Evolutionary conservation across 108 stramenopile genomes (phyloP).

Genomic region (Licmophora abbreviata): DNA sequence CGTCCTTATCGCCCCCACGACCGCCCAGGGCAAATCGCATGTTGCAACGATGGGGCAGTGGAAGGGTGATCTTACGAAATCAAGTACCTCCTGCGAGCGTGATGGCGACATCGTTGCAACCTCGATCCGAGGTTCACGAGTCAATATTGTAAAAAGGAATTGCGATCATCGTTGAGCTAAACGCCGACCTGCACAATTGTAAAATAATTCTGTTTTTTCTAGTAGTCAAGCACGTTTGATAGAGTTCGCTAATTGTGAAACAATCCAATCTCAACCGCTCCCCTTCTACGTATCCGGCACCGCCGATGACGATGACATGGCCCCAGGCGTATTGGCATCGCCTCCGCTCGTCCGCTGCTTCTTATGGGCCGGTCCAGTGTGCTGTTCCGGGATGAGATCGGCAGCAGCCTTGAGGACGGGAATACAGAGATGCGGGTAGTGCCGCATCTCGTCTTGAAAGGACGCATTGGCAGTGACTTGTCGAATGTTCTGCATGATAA

Average conservation of each 20-base stretch:
- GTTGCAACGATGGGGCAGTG: no score
- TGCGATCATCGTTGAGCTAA: no score
- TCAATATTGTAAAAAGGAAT: no score
- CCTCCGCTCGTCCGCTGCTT: slow-evolving; percentile 61
- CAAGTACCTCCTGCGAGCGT: no score
- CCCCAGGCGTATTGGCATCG: slow-evolving; percentile 1
- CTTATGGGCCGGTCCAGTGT: slow-evolving; percentile 67
- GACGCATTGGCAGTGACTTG: slow-evolving; percentile 68
- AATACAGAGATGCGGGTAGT: slow-evolving; percentile 83
- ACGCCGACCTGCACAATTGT: no score
- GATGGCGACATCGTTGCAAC: no score
- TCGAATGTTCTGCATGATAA: slow-evolving; percentile 82
- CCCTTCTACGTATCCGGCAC: slow-evolving; percentile 50
- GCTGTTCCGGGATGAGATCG: slow-evolving; percentile 85
- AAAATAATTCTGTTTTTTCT: no score
- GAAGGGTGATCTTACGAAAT: no score
- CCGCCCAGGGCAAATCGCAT: not conserved
- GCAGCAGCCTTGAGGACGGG: slow-evolving; percentile 88
- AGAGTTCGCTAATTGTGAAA: not conserved
- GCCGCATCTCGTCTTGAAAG: slow-evolving; percentile 89
- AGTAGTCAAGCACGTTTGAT: not conserved
- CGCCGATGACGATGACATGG: slow-evolving; percentile 26
- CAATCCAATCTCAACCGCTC: not conserved
- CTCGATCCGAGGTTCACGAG: no score
- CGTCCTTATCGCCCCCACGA: slow-evolving; percentile 1